Evolutionary conservation across 2,329 filamentous ascomycete genomes (phyloP).

Genomic region (Colletotrichum destructivum): DNA sequence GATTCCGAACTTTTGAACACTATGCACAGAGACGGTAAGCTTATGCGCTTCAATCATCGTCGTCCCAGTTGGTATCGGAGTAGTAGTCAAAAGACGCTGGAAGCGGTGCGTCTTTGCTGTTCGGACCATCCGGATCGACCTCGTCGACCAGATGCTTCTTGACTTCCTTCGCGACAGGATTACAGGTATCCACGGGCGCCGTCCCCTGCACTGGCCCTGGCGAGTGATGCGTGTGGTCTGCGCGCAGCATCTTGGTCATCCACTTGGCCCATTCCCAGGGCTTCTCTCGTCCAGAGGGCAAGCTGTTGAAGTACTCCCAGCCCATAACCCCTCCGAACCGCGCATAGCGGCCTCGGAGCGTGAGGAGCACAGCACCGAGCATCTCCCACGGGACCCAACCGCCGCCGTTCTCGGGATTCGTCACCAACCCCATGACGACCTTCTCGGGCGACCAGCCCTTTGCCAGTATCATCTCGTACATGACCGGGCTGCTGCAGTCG

Average conservation of each 20-base stretch:
- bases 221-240: slow-evolving; percentile 36
- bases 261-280: slow-evolving; percentile 86
- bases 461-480: slow-evolving; percentile 67
- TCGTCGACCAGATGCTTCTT: slow-evolving; percentile 41
- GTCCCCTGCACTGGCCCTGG: slow-evolving; percentile 9
- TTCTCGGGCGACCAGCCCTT: slow-evolving; percentile 81
- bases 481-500: slow-evolving; percentile 60
- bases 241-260: slow-evolving; percentile 68
- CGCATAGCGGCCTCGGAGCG: slow-evolving; percentile 67
- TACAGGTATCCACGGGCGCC: not conserved
- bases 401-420: slow-evolving; percentile 81
- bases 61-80: slow-evolving; percentile 47
- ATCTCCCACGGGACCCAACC: slow-evolving; percentile 66
- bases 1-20: too few relatives aligned
- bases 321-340: slow-evolving; percentile 91
- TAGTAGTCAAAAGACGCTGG: slow-evolving; percentile 54
- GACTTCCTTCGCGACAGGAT: slow-evolving; percentile 29
- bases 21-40: too few relatives aligned
- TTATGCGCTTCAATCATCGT: slow-evolving; percentile 18
- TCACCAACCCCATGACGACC: slow-evolving; percentile 86
- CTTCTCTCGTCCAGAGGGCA: slow-evolving; percentile 72
- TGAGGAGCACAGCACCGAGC: slow-evolving; percentile 59
- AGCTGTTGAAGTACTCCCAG: slow-evolving; percentile 94
- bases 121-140: slow-evolving; percentile 48
- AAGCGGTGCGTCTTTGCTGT: slow-evolving; percentile 48